These are phyloP conservation scores for Colletotrichum salicis DNA, from an alignment of 2,329 filamentous ascomycete genomes.

Conservation along the genomic window DNA sequence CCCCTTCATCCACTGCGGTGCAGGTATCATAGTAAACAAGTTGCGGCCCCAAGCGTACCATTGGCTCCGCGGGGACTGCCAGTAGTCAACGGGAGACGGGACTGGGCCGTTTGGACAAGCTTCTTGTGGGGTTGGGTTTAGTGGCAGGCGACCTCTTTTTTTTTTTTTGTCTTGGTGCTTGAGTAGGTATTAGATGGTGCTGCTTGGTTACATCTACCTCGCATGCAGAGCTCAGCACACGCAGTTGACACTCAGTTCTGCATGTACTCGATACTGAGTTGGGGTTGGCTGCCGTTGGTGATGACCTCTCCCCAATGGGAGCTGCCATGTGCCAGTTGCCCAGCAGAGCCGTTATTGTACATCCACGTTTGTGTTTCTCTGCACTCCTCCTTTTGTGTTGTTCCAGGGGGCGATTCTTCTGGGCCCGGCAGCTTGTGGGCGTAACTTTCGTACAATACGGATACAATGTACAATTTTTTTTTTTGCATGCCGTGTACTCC, in stretches of 20 bases:
- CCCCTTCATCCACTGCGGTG: conserved; percentile 26
- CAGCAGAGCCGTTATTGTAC: background rate
- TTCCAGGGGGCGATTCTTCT: background rate
- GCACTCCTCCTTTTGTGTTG: background rate
- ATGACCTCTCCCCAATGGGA: conserved; percentile 1
- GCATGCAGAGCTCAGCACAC: background rate
- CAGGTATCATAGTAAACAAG: conserved; percentile 27
- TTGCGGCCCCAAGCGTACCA: background rate
- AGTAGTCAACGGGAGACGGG: conserved; percentile 28
- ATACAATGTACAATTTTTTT: background rate
- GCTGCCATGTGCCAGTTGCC: background rate
- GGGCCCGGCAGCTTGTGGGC: background rate
- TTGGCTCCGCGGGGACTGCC: conserved; percentile 27
- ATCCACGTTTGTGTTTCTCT: background rate
- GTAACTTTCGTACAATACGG: background rate
- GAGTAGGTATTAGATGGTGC: background rate
- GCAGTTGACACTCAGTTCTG: background rate
- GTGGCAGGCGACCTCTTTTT: background rate
- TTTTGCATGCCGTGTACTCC: background rate
- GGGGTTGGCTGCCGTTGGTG: background rate
- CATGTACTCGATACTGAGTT: conserved; percentile 21
- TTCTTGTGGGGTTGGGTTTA: conserved; percentile 21
- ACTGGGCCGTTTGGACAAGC: conserved; percentile 35
- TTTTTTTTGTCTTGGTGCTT: too few species aligned
- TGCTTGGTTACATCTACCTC: conserved; percentile 26